Evolutionary conservation across 2,329 filamentous ascomycete species (phyloP).

Genomic region (Monosporascus sp.): DNA sequence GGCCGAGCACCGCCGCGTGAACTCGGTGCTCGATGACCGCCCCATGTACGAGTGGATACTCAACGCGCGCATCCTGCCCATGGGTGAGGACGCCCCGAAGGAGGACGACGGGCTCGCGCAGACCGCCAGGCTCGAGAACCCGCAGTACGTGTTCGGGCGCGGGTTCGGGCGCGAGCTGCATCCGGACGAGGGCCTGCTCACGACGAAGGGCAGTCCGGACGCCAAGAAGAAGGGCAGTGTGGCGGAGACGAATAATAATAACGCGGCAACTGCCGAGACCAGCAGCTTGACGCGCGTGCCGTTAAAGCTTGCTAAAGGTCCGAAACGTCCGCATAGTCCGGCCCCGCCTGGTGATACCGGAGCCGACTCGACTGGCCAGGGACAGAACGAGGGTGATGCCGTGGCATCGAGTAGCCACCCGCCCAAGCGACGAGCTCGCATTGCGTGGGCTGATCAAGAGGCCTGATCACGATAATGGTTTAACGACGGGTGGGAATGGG

Average conservation of each 20-base stretch:
- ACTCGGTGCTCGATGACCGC: constrained; percentile 52
- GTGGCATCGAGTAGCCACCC: neutral
- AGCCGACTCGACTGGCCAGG: neutral
- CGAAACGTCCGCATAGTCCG: constrained; percentile 14
- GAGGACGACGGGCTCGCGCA: constrained; percentile 36
- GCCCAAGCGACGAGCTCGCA: constrained; percentile 6
- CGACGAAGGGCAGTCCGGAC: constrained; percentile 2
- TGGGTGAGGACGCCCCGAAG: constrained; percentile 8
- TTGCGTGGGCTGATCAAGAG: constrained; percentile 8
- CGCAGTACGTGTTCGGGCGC: constrained; percentile 47
- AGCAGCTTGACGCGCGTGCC: constrained; percentile 1
- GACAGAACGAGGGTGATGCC: neutral
- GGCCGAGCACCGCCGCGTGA: constrained; percentile 51
- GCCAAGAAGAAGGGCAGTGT: neutral
- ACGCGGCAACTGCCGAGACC: neutral
- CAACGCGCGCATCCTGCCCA: constrained; percentile 41
- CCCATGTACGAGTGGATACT: constrained; percentile 56
- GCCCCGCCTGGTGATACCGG: neutral
- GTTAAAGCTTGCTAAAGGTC: constrained; percentile 3
- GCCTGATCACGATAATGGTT: too few species aligned
- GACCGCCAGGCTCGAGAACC: constrained; percentile 40
- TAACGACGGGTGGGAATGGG: too few species aligned
- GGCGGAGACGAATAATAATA: constrained; percentile 2
- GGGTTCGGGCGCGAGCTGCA: constrained; percentile 39
- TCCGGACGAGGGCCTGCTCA: constrained; percentile 43